These are phyloP conservation scores for Penicillium chermesinum DNA, from an alignment of 495 filamentous ascomycete genomes.

Conservation along the genomic window DNA sequence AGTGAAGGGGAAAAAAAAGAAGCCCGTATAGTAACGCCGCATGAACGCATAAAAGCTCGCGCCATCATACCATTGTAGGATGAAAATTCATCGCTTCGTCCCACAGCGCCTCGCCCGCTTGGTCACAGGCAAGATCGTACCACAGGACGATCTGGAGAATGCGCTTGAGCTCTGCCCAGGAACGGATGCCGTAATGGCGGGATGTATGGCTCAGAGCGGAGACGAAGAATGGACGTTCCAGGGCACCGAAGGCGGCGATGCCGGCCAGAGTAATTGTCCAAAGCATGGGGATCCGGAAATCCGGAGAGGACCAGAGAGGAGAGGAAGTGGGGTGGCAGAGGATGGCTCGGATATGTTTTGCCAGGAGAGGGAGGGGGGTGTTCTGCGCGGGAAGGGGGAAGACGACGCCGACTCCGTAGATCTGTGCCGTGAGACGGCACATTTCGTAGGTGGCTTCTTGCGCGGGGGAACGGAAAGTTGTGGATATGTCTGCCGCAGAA, in stretches of 20 bases:
- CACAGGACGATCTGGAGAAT: slow-evolving; percentile 29
- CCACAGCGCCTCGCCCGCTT: slow-evolving; percentile 26
- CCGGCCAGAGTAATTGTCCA: slow-evolving; percentile 37
- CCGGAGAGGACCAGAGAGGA: slow-evolving; percentile 19
- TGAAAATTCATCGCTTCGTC: slow-evolving; percentile 9
- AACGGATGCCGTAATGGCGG: slow-evolving; percentile 12
- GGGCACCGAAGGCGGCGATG: slow-evolving; percentile 25
- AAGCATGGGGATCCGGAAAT: slow-evolving; percentile 20
- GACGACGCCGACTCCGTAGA: slow-evolving; percentile 36
- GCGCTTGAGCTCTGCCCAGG: slow-evolving; percentile 22
- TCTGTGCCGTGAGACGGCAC: slow-evolving; percentile 29
- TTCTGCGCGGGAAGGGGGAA: slow-evolving; percentile 38
- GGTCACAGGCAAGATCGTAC: slow-evolving; percentile 34
- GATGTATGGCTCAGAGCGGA: slow-evolving; percentile 17
- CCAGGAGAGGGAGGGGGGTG: slow-evolving; percentile 26
- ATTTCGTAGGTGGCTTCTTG: slow-evolving; percentile 32
- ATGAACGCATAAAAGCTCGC: too few relatives aligned
- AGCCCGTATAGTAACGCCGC: too few relatives aligned
- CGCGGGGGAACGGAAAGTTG: slow-evolving; percentile 10
- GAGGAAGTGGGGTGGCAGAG: slow-evolving; percentile 12
- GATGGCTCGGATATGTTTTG: slow-evolving; percentile 18
- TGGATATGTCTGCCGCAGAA: slow-evolving; percentile 16
- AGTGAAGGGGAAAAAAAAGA: too few relatives aligned
- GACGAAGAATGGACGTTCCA: slow-evolving; percentile 31
- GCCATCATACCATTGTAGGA: too few relatives aligned